Percentiles rank a stretch among this genome's conserved stretches.
phyloP scores from a whole-genome alignment of 2,329 filamentous ascomycete genomes.

The Ophiostoma australiae region DNA sequence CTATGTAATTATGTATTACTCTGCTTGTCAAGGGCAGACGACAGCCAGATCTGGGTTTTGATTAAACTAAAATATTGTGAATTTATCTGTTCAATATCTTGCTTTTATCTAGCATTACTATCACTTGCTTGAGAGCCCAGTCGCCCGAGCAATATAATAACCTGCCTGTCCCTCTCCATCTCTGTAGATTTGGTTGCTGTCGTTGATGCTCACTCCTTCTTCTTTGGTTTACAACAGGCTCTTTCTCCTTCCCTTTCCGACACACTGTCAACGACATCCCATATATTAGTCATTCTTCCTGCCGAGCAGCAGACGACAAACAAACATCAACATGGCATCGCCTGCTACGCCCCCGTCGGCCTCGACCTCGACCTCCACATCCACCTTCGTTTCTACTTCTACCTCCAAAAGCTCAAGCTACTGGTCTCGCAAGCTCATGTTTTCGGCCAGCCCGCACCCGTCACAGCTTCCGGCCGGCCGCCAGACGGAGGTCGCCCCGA shows the following conservation, averaged over 20 bases:
- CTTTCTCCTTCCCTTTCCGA: neutral
- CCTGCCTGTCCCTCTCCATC: neutral
- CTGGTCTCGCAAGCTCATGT: neutral
- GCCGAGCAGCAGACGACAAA: neutral
- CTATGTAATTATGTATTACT: no score
- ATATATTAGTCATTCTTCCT: neutral
- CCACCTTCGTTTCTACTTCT: neutral
- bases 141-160: neutral
- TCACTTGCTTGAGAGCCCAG: no score
- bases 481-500: slow-evolving; percentile 22
- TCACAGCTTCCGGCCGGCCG: slow-evolving; percentile 18
- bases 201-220: neutral
- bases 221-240: neutral
- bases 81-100: neutral
- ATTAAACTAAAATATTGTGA: neutral
- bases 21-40: neutral
- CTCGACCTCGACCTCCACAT: neutral
- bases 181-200: neutral
- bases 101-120: no score
- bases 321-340: neutral
- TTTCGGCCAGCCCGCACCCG: slow-evolving; percentile 24
- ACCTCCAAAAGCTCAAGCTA: neutral
- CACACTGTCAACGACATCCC: neutral
- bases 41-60: neutral
- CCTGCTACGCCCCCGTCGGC: neutral